Evolutionary conservation across 345 rosid genomes (phyloP), one percentile per base, ranked within the genome.

Genomic region (Mallotus nudiflorus): DNA sequence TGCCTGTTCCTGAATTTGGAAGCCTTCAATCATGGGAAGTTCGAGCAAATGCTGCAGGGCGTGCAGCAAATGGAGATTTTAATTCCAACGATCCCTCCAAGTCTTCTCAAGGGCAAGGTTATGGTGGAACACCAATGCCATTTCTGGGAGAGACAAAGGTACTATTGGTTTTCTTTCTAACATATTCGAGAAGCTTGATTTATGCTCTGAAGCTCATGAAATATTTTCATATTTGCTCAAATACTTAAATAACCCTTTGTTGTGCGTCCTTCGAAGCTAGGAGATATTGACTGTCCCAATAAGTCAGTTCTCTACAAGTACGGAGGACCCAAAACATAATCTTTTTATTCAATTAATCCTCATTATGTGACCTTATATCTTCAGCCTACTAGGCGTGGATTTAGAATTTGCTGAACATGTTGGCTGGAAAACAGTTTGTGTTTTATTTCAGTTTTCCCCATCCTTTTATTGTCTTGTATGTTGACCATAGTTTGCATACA

Each of bases 141-240:
- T 90, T 82, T 81, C 90, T 87, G 39, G 98, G 98, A 49, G 97
- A 92, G 75, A 86, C 97, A 14, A 89, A 89, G 91, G 99, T 94
- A 51, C 39, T 39, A 39, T 4, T 39, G 6, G 4, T 39, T 39
- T 39, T 39, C 65, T 48, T 19, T 28, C 12, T 9, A 39, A n/a
- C 65, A 45, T 64, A 31, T 79, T 27, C 19, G 35, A 75, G 69
- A 53, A 52, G 53, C 45, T 35, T 70, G 62, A 71, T 48, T 64
- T 65, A 39, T 45, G 67, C 19, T 20, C 20, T 67, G 44, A 57
- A 67, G 74, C 66, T 53, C 69, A 25, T 51, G n/a, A n/a, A 55
- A 10, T 39, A 18, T 18, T n/a, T 53, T 8, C 44, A 20, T 35
- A 53, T 12, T 53, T 12, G 18, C 18, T 12, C 14, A 50, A 50